Evolutionary conservation across 2,329 filamentous ascomycete genomes (phyloP), one percentile per base, ranked within the genome.

Genomic region (Pseudodiploospora longispora): DNA sequence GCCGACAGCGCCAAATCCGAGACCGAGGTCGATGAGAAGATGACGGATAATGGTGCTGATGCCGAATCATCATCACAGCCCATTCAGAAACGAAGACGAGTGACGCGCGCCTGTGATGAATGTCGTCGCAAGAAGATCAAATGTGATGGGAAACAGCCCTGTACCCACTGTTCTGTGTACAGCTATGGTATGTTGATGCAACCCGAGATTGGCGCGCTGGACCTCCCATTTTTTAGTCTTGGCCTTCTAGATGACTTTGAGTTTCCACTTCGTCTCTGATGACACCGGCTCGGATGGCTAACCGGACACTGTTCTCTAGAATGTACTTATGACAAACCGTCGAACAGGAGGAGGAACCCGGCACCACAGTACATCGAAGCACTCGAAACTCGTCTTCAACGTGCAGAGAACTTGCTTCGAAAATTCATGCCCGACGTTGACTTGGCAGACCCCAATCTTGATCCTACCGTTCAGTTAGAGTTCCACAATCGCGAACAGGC

Each of bases 151-250:
- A 88, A 89, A 63, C 85, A 90, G 61, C 87, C 87, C 7, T 93
- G 87, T 66, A 96, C 90, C 0, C 93, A 97, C 65, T 98, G 93
- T 64, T 95, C 90, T 8, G 89, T 97, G 40, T 98, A 98, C 66
- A 96, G 89, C 62, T 98, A 98, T 72, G 91, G 93, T 96, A 75
- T 60, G 75, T 56, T 37, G n/a, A 50, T 41, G 41, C 32, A 33
- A 40, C 33, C 6, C 38, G 19, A 19, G 19, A 19, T 19, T 19
- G 19, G 19, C 19, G 19, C 19, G 19, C 19, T 19, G 19, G 19
- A 19, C 19, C 19, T 19, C 40, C 27, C 30, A n/a, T n/a, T 9
- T 3, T 10, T 32, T 36, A 5, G 8, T 36, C 27, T 10, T 28
- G 27, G 10, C 38, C 12, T 27, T 36, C 35, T 38, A 28, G 38